phyloP scores from a whole-genome alignment of 1,284 basidiomycete species.

The Rugosomyces carneus region DNA sequence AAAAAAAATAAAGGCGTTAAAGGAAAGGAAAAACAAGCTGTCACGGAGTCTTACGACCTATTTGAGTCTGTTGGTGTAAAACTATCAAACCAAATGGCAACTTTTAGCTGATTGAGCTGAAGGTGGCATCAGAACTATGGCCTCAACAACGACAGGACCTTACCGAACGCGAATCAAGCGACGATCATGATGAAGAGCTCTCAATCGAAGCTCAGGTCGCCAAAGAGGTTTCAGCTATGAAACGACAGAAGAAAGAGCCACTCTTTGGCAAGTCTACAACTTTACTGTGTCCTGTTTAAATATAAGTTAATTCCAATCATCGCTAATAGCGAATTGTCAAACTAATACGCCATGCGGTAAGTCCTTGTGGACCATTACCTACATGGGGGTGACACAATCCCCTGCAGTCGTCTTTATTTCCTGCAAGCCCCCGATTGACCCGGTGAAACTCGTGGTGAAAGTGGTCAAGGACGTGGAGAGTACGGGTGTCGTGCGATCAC shows the following conservation, averaged over 20 bases:
- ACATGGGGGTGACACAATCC: background rate
- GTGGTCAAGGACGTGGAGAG: constrained; percentile 57
- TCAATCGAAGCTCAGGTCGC: constrained; percentile 66
- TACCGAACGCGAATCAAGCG: constrained; percentile 20
- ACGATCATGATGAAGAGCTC: constrained; percentile 31
- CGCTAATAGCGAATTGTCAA: constrained; percentile 54
- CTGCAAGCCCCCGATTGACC: constrained; percentile 70
- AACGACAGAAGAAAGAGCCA: constrained; percentile 53
- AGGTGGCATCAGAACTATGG: constrained; percentile 72
- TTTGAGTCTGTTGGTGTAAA: constrained; percentile 58
- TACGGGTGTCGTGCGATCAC: constrained; percentile 60
- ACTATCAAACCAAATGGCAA: background rate
- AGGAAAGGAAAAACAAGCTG: constrained; percentile 72
- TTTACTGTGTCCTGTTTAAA: background rate
- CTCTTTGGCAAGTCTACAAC: constrained; percentile 50
- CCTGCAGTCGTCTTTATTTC: constrained; percentile 69
- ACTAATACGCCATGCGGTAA: constrained; percentile 74
- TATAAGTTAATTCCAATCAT: constrained; percentile 4
- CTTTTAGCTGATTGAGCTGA: constrained; percentile 4
- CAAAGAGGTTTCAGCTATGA: constrained; percentile 64
- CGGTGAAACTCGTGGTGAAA: constrained; percentile 61
- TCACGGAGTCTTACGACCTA: constrained; percentile 70
- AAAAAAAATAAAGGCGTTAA: constrained; percentile 56
- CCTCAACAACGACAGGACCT: constrained; percentile 31
- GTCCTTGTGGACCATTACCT: constrained; percentile 11